phyloP scores from a whole-genome alignment of 306 rosid genomes.

The Lupinus albus region DNA sequence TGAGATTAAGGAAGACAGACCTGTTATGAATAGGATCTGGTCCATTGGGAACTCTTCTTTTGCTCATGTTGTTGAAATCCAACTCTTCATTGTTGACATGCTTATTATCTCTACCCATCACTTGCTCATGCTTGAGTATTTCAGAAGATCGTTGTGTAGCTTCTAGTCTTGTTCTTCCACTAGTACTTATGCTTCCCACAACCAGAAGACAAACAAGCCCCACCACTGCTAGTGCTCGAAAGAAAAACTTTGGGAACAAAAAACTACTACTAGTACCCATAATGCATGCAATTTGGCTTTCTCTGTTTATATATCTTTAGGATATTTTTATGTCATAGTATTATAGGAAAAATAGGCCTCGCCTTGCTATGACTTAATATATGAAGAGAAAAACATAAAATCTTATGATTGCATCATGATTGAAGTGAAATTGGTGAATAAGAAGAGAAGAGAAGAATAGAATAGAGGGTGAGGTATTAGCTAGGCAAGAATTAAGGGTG shows the following conservation, averaged over 20 bases:
- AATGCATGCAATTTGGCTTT: conserved; percentile 34
- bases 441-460: conserved; percentile 29
- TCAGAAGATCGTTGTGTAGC: conserved; percentile 34
- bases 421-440: conserved; percentile 37
- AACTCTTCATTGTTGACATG: conserved; percentile 53
- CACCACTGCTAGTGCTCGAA: conserved; percentile 50
- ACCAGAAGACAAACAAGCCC: conserved; percentile 61
- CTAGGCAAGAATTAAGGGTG: conserved; percentile 41
- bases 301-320: background rate
- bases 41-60: conserved; percentile 89
- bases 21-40: conserved; percentile 98
- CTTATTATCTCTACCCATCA: conserved; percentile 45
- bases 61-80: conserved; percentile 75
- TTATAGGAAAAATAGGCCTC: conserved; percentile 24
- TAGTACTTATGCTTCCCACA: conserved; percentile 47
- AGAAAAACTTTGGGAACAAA: conserved; percentile 48
- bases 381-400: conserved; percentile 35
- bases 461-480: conserved; percentile 24
- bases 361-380: conserved; percentile 36
- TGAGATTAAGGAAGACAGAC: conserved; percentile 44
- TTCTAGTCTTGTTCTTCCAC: conserved; percentile 36
- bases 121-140: conserved; percentile 37
- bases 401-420: conserved; percentile 49
- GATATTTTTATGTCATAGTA: conserved; percentile 37
- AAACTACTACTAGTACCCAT: conserved; percentile 42